Evolutionary conservation across 2,329 filamentous ascomycete genomes (phyloP), one percentile per base, ranked within the genome.

Genomic region (Microcyclospora tardicrescens): DNA sequence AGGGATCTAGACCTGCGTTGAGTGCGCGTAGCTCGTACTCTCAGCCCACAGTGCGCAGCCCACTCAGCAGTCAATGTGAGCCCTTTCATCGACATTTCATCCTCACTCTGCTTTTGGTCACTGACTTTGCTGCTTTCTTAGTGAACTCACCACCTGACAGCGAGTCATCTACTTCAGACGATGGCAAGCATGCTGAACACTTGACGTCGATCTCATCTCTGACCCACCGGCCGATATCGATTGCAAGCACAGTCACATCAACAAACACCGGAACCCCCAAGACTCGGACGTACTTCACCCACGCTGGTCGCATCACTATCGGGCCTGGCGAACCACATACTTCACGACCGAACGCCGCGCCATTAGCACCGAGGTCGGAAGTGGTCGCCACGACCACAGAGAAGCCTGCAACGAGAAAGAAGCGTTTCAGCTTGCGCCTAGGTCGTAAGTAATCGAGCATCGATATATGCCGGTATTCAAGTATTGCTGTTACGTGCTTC

Each of bases 261-360:
- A n/a, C 43, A 24, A 34, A 28, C 6, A 38, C 36, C 29, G 40
- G 33, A 16, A 53, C 50, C 38, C 43, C 49, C 10, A n/a, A n/a
- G n/a, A n/a, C n/a, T n/a, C 47, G 51, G 6, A 49, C 44, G 16
- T 52, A 53, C 41, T 56, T 56, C 37, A 53, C 50, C 1, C 53
- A 57, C 37, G 48, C 41, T 14, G 53, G 52, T 34, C 43, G 45
- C 16, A 41, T 53, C 16, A 43, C 47, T 4, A 42, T 54, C 34
- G 44, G 47, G 19, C n/a, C n/a, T n/a, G n/a, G n/a, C n/a, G n/a
- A n/a, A n/a, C n/a, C n/a, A n/a, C n/a, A n/a, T n/a, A n/a, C n/a
- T n/a, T n/a, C n/a, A n/a, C n/a, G n/a, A n/a, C n/a, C n/a, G n/a
- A 15, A 37, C 12, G 37, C 34, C 30, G 41, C 34, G 10, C 24